Conservation (phyloP, 1,284 basidiomycete species). For the Cutaneotrichosporon cavernicola region DNA sequence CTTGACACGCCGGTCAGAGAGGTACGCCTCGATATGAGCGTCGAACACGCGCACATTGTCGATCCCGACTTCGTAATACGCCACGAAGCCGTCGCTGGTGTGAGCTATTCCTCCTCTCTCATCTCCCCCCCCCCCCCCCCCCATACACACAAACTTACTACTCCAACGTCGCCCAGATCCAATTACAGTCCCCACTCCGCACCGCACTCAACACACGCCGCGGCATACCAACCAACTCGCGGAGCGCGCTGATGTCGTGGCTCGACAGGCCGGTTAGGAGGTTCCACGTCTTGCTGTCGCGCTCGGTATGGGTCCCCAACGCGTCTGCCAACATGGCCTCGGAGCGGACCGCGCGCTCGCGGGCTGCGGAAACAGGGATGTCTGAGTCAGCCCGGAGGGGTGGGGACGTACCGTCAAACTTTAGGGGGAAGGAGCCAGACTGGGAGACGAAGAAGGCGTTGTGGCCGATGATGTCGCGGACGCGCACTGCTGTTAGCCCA, state of each 20-base stretch:
- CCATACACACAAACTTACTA: conserved; percentile 16
- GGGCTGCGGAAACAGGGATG: conserved; percentile 29
- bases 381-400: conserved; percentile 43
- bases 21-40: conserved; percentile 54
- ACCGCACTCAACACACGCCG: conserved; percentile 37
- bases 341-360: conserved; percentile 23
- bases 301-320: conserved; percentile 27
- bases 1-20: conserved; percentile 50
- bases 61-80: conserved; percentile 47
- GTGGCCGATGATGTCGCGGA: conserved; percentile 55
- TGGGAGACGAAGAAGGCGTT: conserved; percentile 47
- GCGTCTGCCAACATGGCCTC: conserved; percentile 31
- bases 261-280: conserved; percentile 48
- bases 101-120: not conserved
- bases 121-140: too few species aligned
- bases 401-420: conserved; percentile 6
- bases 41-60: conserved; percentile 54
- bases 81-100: conserved; percentile 35
- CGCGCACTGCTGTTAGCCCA: conserved; percentile 29
- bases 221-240: conserved; percentile 53
- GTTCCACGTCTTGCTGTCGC: conserved; percentile 40
- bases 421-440: conserved; percentile 20
- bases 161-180: conserved; percentile 20
- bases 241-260: conserved; percentile 54
- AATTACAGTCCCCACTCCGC: conserved; percentile 21